Evolutionary conservation across 495 filamentous ascomycete genomes (phyloP), one percentile per base, ranked within the genome.

Genomic region (Glonium stellatum): DNA sequence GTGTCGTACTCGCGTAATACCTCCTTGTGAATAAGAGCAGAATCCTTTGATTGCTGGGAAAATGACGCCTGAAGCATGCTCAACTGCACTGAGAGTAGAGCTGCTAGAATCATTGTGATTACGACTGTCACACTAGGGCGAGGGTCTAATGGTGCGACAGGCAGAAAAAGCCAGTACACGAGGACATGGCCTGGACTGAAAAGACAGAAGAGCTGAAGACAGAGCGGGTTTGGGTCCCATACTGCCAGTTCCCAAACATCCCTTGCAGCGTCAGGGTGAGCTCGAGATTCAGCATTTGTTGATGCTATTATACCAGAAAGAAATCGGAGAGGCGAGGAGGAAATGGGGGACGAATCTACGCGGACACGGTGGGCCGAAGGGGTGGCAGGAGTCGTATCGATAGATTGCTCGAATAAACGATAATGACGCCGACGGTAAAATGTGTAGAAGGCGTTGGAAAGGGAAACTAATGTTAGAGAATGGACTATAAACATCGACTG

Each of bases 211-310:
- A 97, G 74, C 4, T 84, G 83, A 52, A 97, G 72, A 52, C 85
- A 89, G 39, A 95, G 78, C 8, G 93, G 90, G 27, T 88, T 78
- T 13, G 93, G 93, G 67, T 97, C 91, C 93, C 93, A 98, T 15
- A 97, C 81, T 0, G 85, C 81, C 55, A 98, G 71, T 73, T 98
- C 91, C 95, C 95, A 97, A 22, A 98, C 93, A 73, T 98, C 93
- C 3, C 86, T 80, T 22, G 84, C 82, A 44, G 84, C 80, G 76
- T 95, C 87, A 1, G 92, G 91, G 70, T 96, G 88, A 15, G 90
- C 85, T 69, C 91, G 83, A 52, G 85, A 82, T 57, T 89, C 83
- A 13, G 88, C 89, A 49, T 77, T 80, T 1, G 70, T 66, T 1
- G 76, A 67, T 8, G 76, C 73, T 41, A 96, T 75, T 49, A 90